Evolutionary conservation across 495 filamentous ascomycete genomes (phyloP).

Genomic region (Penicillium coprophilum): DNA sequence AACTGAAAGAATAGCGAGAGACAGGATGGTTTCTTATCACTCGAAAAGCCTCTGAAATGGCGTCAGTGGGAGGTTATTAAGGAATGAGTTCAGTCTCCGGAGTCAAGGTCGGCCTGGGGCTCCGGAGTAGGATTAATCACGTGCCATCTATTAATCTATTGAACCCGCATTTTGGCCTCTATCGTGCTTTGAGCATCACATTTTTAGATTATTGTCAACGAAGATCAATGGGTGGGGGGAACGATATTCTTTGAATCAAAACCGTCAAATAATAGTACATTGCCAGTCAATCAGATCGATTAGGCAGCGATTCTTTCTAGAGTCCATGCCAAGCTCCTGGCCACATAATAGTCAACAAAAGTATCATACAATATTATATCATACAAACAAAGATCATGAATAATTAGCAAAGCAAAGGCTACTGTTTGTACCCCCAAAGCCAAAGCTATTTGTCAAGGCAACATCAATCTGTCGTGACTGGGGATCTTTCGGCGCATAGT

Average conservation of each 20-base stretch:
- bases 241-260: neutral
- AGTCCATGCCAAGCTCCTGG: neutral
- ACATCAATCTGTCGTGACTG: slow-evolving; percentile 72
- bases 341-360: slow-evolving; percentile 2
- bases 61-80: slow-evolving; percentile 8
- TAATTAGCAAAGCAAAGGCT: slow-evolving; percentile 70
- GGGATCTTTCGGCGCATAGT: slow-evolving; percentile 72
- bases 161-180: neutral
- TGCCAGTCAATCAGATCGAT: neutral
- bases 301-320: neutral
- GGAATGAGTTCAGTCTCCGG: slow-evolving; percentile 17
- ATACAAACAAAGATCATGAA: neutral
- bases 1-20: slow-evolving; percentile 4
- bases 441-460: slow-evolving; percentile 91
- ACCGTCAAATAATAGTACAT: neutral
- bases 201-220: neutral
- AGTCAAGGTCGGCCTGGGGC: slow-evolving; percentile 32
- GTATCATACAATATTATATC: slow-evolving; percentile 15
- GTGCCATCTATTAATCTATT: slow-evolving; percentile 19
- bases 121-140: slow-evolving; percentile 40
- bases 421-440: slow-evolving; percentile 96
- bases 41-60: slow-evolving; percentile 1
- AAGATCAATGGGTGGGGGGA: neutral
- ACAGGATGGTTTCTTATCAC: slow-evolving; percentile 9
- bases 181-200: neutral